These are phyloP conservation scores for Boletus insuetus DNA, from an alignment of 768 basidiomycete species.

Conservation along the genomic window DNA sequence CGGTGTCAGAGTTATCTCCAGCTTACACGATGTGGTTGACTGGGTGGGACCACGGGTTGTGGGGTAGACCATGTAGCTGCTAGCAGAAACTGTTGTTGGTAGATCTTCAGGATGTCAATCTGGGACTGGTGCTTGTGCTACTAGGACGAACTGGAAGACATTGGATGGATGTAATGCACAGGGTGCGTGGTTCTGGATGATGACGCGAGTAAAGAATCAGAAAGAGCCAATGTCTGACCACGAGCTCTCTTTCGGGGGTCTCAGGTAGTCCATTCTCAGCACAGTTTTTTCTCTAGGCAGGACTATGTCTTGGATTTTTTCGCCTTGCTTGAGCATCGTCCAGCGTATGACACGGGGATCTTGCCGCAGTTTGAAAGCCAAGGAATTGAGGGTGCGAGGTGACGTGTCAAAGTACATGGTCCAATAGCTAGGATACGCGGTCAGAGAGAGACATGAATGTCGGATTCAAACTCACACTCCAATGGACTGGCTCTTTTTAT, in stretches of 20 bases:
- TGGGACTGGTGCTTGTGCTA: too few species aligned
- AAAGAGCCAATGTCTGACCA: constrained; percentile 26
- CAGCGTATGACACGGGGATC: constrained; percentile 85
- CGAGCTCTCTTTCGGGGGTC: constrained; percentile 17
- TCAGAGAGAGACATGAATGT: constrained; percentile 1
- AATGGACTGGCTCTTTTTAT: constrained; percentile 50
- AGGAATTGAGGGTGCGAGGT: constrained; percentile 59
- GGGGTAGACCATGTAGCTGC: background rate
- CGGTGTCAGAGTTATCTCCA: constrained; percentile 38
- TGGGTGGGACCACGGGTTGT: constrained; percentile 31
- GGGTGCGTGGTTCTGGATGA: background rate
- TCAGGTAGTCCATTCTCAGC: constrained; percentile 28
- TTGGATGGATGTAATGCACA: constrained; percentile 1
- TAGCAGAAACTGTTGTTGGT: background rate
- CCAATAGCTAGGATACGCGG: constrained; percentile 64
- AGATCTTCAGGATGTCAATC: too few species aligned
- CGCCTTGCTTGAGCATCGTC: constrained; percentile 76
- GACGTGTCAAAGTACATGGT: constrained; percentile 88
- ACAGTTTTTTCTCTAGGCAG: constrained; percentile 46
- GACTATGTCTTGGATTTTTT: constrained; percentile 68
- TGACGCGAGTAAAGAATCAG: background rate
- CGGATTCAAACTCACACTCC: constrained; percentile 69
- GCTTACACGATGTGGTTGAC: constrained; percentile 35
- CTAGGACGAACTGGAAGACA: background rate
- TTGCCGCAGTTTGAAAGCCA: constrained; percentile 66